A percentile compares a stretch with the other conserved stretches of the same genome.
These are phyloP conservation scores for Aegilops umbellulata DNA, from an alignment of 176 grass and related monocot genomes.

Conservation along the genomic window DNA sequence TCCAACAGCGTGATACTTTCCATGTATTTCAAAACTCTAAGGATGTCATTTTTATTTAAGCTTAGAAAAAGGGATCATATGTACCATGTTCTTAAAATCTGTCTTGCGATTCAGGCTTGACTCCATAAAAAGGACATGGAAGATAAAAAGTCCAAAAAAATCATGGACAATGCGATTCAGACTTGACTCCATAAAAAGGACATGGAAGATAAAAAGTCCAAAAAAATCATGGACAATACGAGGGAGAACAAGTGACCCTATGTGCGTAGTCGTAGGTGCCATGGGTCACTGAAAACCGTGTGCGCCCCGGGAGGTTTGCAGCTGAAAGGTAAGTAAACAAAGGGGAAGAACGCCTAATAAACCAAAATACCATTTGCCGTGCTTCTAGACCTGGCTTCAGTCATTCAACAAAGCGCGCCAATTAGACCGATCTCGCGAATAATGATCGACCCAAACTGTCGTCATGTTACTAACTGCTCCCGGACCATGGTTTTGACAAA, in stretches of 20 bases:
- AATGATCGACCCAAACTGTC: constrained; percentile 17
- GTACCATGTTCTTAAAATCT: too few relatives aligned
- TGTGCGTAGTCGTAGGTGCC: background rate
- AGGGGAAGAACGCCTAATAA: background rate
- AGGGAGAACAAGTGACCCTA: background rate
- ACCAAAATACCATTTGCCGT: background rate
- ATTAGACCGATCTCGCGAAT: constrained; percentile 16
- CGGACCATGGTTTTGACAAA: too few relatives aligned
- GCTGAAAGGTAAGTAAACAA: background rate
- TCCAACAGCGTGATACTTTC: too few relatives aligned
- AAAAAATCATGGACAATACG: background rate
- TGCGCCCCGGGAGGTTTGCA: constrained; percentile 5
- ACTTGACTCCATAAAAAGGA: too few relatives aligned
- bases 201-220: too few relatives aligned
- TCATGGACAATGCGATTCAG: background rate
- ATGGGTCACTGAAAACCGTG: background rate
- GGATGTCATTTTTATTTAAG: too few relatives aligned
- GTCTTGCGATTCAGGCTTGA: too few relatives aligned
- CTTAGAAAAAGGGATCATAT: too few relatives aligned
- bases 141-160: too few relatives aligned
- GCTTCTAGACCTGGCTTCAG: background rate
- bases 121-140: too few relatives aligned
- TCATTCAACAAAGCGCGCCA: background rate
- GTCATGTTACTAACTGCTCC: constrained; percentile 16
- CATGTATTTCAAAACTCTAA: too few relatives aligned